A percentile compares a stretch with the other conserved stretches of the same genome.
Conservation (phyloP, 2,329 filamentous ascomycete species). For the Fusarium cyanostomum region DNA sequence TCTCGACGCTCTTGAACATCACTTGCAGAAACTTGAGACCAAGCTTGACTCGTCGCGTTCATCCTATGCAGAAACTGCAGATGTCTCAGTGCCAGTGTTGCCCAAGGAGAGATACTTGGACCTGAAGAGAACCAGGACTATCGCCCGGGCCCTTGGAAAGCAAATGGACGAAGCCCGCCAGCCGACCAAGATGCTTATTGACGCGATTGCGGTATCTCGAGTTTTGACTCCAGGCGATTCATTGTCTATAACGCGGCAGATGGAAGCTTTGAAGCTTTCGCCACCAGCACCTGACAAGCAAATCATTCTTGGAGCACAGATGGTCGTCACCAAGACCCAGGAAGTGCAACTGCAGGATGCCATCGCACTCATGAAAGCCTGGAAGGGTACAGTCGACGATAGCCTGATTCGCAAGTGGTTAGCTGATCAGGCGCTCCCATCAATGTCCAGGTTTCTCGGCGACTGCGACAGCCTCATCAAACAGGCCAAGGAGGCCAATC, state of each 20-base stretch:
- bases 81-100: background rate
- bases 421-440: background rate
- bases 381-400: background rate
- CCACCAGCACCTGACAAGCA: background rate
- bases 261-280: background rate
- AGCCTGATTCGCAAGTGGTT: background rate
- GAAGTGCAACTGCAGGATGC: constrained; percentile 7
- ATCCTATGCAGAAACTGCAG: too few relatives aligned
- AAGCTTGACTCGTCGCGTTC: background rate
- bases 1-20: constrained; percentile 46
- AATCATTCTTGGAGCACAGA: background rate
- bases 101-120: background rate
- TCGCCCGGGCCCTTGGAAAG: background rate
- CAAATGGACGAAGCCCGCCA: constrained; percentile 23
- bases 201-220: background rate
- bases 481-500: background rate
- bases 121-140: background rate
- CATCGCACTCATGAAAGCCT: background rate
- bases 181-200: background rate
- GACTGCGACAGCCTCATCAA: background rate
- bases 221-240: background rate
- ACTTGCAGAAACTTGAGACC: constrained; percentile 37
- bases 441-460: background rate
- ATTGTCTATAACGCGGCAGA: background rate
- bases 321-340: background rate